These are phyloP conservation scores for Setaria italica DNA, from an alignment of 202 grass and related monocot species.

Conservation along the genomic window DNA sequence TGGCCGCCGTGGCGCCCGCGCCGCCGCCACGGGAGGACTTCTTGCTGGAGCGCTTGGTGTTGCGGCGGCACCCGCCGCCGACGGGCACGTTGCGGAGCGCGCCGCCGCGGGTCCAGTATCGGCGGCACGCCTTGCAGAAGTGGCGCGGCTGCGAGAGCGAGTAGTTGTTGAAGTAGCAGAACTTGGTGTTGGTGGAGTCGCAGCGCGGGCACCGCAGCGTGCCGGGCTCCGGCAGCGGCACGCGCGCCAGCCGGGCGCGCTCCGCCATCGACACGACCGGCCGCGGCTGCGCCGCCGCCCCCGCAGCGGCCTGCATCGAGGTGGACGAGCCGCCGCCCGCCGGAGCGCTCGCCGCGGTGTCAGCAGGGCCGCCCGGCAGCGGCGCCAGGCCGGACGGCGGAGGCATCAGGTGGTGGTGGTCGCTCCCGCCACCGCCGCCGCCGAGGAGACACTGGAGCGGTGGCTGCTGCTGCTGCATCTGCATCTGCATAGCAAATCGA, in stretches of 20 bases:
- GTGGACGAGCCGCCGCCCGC: constrained; percentile 24
- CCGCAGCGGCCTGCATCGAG: constrained; percentile 36
- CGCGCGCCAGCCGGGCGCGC: constrained; percentile 73
- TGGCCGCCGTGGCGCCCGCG: constrained; percentile 39
- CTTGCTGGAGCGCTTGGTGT: constrained; percentile 79
- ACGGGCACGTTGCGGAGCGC: constrained; percentile 92
- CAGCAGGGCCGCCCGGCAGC: neutral
- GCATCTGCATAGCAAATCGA: constrained; percentile 36
- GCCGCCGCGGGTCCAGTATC: constrained; percentile 93
- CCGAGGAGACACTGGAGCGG: constrained; percentile 61
- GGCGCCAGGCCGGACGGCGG: constrained; percentile 37
- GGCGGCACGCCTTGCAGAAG: constrained; percentile 82
- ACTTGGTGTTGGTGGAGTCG: constrained; percentile 91
- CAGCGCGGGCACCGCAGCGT: constrained; percentile 83
- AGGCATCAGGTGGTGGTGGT: constrained; percentile 54
- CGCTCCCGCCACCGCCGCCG: constrained; percentile 31
- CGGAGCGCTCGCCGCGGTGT: constrained; percentile 42
- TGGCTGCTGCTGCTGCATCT: constrained; percentile 77
- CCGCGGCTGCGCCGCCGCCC: constrained; percentile 6
- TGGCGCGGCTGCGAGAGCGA: constrained; percentile 85
- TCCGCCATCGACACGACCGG: constrained; percentile 69
- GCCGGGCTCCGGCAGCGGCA: constrained; percentile 75
- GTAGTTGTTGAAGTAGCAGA: constrained; percentile 99
- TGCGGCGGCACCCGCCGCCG: constrained; percentile 85
- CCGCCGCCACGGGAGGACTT: constrained; percentile 57